phyloP scores from a whole-genome alignment of 495 filamentous ascomycete species.

The Penicillium chermesinum region DNA sequence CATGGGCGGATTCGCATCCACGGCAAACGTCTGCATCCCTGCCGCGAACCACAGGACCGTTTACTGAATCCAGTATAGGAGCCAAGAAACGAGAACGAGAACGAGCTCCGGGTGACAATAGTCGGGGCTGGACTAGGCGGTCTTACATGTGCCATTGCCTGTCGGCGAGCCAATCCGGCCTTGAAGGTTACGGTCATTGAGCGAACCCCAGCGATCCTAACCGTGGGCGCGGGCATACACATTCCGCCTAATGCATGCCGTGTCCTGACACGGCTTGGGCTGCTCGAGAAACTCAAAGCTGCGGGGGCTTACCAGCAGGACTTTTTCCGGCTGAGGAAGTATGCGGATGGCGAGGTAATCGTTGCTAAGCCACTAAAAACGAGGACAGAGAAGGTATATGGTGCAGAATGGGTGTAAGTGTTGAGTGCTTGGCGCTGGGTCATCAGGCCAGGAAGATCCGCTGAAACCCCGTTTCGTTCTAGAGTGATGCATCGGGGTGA shows the following conservation, averaged over 20 bases:
- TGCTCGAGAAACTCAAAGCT: slow-evolving; percentile 35
- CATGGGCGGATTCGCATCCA: not conserved
- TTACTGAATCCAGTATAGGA: not conserved
- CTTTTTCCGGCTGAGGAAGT: slow-evolving; percentile 38
- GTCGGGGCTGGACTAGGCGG: slow-evolving; percentile 8
- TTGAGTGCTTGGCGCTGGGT: too few species aligned
- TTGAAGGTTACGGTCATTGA: slow-evolving; percentile 57
- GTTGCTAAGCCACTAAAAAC: slow-evolving; percentile 19
- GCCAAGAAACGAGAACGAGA: not conserved
- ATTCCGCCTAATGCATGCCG: slow-evolving; percentile 49
- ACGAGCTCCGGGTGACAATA: not conserved
- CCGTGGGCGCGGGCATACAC: slow-evolving; percentile 49
- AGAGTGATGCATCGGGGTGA: slow-evolving; percentile 50
- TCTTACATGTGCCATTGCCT: slow-evolving; percentile 55
- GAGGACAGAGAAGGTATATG: slow-evolving; percentile 12
- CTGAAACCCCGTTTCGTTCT: too few species aligned
- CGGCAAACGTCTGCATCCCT: not conserved
- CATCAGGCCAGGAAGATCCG: too few species aligned
- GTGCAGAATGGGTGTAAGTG: slow-evolving; percentile 23
- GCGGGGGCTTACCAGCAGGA: slow-evolving; percentile 44
- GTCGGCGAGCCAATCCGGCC: slow-evolving; percentile 39
- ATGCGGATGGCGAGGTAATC: slow-evolving; percentile 46
- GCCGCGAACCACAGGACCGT: not conserved
- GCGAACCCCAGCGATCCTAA: slow-evolving; percentile 40
- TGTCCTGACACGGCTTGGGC: slow-evolving; percentile 42